Evolutionary conservation across 1,284 basidiomycete species (phyloP).

Genomic region (Sanghuangporus baumii): DNA sequence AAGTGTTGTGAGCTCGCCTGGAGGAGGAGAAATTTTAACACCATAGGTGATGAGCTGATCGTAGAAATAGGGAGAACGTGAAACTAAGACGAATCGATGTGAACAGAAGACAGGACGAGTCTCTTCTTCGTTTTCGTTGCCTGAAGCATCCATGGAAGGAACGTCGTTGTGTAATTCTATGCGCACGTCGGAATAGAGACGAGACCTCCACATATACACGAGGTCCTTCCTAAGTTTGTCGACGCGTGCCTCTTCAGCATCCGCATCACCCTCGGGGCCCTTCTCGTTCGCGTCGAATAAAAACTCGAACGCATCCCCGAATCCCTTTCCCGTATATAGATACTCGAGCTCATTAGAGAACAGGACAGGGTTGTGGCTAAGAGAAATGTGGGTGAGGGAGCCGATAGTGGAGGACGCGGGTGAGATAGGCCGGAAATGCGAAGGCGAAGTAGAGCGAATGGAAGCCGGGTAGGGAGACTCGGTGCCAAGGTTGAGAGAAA

Average conservation of each 20-base stretch:
- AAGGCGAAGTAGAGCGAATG: conserved; percentile 27
- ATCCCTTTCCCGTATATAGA: conserved; percentile 82
- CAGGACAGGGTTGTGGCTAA: conserved; percentile 66
- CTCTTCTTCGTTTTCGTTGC: conserved; percentile 47
- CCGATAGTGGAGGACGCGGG: conserved; percentile 39
- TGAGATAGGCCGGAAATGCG: conserved; percentile 43
- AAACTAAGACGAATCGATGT: conserved; percentile 89
- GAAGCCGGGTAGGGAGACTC: conserved; percentile 31
- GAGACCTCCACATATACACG: conserved; percentile 93
- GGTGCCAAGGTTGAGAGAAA: conserved; percentile 50
- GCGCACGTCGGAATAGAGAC: conserved; percentile 86
- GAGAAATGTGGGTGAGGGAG: conserved; percentile 49
- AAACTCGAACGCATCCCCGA: conserved; percentile 86
- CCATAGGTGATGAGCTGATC: conserved; percentile 63
- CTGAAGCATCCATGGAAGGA: conserved; percentile 32
- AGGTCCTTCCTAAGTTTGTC: conserved; percentile 89
- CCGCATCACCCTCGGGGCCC: conserved; percentile 54
- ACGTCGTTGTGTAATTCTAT: conserved; percentile 70
- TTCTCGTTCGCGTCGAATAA: conserved; percentile 67
- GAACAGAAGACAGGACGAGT: conserved; percentile 82
- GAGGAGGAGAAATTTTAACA: conserved; percentile 27
- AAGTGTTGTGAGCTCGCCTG: conserved; percentile 49
- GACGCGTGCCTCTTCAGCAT: conserved; percentile 65
- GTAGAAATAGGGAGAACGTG: conserved; percentile 85
- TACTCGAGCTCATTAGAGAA: conserved; percentile 88